A percentile compares a stretch with the other conserved stretches of the same genome.
Evolutionary conservation across 192 early-diverging fungal genomes (phyloP).

Genomic region (Cladochytrium replicatum): DNA sequence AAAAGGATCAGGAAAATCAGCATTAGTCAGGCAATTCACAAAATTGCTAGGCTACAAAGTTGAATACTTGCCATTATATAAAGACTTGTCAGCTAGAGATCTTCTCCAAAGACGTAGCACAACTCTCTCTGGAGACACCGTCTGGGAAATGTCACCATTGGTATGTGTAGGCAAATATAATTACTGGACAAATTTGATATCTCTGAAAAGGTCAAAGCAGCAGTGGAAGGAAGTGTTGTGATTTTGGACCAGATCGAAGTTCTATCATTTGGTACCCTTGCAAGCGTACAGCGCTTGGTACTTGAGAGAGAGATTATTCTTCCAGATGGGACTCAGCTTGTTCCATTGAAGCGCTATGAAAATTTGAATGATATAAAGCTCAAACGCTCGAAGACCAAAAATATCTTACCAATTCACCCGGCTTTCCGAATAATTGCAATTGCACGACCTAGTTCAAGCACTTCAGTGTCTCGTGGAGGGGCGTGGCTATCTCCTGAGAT

Average conservation of each 20-base stretch:
- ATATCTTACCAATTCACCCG: constrained; percentile 55
- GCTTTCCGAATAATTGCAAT: constrained; percentile 67
- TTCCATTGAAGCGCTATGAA: constrained; percentile 43
- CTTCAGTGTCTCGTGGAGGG: constrained; percentile 29
- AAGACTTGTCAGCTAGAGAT: constrained; percentile 73
- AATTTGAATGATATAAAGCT: constrained; percentile 35
- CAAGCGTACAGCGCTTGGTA: constrained; percentile 53
- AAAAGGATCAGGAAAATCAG: constrained; percentile 66
- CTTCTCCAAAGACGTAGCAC: constrained; percentile 66
- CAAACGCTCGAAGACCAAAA: constrained; percentile 30
- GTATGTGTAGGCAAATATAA: neutral
- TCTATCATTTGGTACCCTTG: constrained; percentile 58
- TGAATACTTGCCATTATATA: constrained; percentile 63
- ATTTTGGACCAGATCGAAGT: constrained; percentile 66
- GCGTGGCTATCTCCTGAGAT: constrained; percentile 66
- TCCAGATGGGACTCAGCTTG: constrained; percentile 54
- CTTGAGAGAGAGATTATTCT: constrained; percentile 58
- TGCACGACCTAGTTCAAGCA: constrained; percentile 39
- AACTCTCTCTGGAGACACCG: constrained; percentile 56
- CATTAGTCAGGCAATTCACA: constrained; percentile 52
- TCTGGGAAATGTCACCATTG: constrained; percentile 43
- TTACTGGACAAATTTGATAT: constrained; percentile 25
- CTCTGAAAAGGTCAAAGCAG: constrained; percentile 60
- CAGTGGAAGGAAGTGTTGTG: constrained; percentile 59
- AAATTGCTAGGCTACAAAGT: constrained; percentile 44